These are phyloP conservation scores for Oldenlandia corymbosa DNA, from an alignment of 257 asterid genomes.

Conservation along the genomic window DNA sequence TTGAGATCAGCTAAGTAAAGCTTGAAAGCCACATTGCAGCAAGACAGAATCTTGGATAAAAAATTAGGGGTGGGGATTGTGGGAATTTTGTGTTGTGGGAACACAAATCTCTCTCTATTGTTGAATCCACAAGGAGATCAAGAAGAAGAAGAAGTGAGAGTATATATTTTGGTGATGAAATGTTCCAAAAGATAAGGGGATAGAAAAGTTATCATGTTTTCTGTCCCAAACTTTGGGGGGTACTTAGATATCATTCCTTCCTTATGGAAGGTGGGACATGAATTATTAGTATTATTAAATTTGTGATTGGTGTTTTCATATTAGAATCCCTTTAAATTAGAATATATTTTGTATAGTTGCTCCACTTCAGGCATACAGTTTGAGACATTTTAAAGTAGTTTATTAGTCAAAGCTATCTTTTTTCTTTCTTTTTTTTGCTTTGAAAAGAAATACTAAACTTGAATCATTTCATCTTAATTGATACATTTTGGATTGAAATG, in stretches of 20 bases:
- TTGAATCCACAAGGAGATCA: slow-evolving; percentile 30
- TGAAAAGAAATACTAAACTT: too few species aligned
- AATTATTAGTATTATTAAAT: slow-evolving; percentile 6
- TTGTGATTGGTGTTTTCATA: neutral
- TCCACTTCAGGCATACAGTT: too few species aligned
- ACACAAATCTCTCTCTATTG: slow-evolving; percentile 25
- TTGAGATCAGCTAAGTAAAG: slow-evolving; percentile 17
- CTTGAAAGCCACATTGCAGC: slow-evolving; percentile 24
- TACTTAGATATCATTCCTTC: slow-evolving; percentile 17
- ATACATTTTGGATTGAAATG: too few species aligned
- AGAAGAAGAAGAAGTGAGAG: slow-evolving; percentile 9
- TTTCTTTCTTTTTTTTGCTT: too few species aligned
- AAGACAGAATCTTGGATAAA: slow-evolving; percentile 26
- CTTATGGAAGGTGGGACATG: slow-evolving; percentile 25
- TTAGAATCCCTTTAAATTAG: too few species aligned
- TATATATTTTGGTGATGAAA: slow-evolving; percentile 43
- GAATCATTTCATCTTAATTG: too few species aligned
- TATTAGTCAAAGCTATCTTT: too few species aligned
- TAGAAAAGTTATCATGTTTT: slow-evolving; percentile 20
- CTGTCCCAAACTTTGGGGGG: slow-evolving; percentile 15
- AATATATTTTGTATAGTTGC: too few species aligned
- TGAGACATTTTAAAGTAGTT: too few species aligned
- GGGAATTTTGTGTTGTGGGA: slow-evolving; percentile 3
- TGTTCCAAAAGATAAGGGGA: slow-evolving; percentile 67
- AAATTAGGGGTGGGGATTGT: slow-evolving; percentile 3